phyloP scores from a whole-genome alignment of 345 rosid species.

The Conringia planisiliqua region DNA sequence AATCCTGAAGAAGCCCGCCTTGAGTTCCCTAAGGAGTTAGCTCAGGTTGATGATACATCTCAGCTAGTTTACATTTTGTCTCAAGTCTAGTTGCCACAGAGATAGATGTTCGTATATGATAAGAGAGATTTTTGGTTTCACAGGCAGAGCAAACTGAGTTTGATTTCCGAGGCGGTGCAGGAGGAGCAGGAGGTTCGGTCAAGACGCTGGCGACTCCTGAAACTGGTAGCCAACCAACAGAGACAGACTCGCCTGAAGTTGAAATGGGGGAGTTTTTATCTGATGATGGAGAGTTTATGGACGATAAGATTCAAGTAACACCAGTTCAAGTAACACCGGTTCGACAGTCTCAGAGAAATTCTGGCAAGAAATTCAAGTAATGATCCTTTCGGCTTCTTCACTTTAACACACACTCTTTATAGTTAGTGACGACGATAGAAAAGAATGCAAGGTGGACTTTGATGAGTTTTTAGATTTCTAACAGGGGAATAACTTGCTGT shows the following conservation, averaged over 20 bases:
- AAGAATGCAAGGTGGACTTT: not conserved
- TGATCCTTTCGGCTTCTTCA: slow-evolving; percentile 15
- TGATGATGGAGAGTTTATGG: slow-evolving; percentile 38
- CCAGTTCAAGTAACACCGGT: slow-evolving; percentile 64
- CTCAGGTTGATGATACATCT: slow-evolving; percentile 48
- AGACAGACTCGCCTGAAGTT: slow-evolving; percentile 45
- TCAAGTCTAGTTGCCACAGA: not conserved
- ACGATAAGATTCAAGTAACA: slow-evolving; percentile 47
- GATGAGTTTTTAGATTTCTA: slow-evolving; percentile 2
- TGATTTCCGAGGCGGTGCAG: slow-evolving; percentile 84
- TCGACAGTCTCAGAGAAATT: slow-evolving; percentile 64
- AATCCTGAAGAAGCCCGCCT: slow-evolving; percentile 76
- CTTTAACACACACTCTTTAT: not conserved
- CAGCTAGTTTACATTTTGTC: not conserved
- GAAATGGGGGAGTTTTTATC: slow-evolving; percentile 48
- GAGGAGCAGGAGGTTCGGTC: slow-evolving; percentile 56
- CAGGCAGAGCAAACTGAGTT: slow-evolving; percentile 51
- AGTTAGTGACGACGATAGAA: not conserved
- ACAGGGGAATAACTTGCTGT: not conserved
- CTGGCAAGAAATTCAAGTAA: slow-evolving; percentile 71
- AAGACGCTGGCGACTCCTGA: slow-evolving; percentile 32
- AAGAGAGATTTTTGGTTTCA: slow-evolving; percentile 32
- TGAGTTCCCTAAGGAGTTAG: slow-evolving; percentile 69
- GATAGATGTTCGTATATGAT: not conserved
- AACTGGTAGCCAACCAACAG: slow-evolving; percentile 40